Conservation (phyloP, 192 early-diverging fungal species). For the Allomyces arbusculus region DNA sequence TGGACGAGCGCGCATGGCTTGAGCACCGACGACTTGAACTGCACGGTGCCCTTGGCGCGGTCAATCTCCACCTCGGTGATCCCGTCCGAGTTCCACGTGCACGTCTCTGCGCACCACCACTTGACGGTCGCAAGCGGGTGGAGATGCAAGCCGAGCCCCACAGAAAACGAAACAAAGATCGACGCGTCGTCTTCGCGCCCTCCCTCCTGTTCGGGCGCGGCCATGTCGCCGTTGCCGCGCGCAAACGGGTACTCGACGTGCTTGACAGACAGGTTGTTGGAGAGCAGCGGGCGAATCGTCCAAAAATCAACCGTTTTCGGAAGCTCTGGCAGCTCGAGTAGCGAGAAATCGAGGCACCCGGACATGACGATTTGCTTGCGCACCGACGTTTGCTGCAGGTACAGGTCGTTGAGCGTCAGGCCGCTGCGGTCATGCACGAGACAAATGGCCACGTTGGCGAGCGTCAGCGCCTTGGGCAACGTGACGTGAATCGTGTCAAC, state of each 20-base stretch:
- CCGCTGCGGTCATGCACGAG: not conserved
- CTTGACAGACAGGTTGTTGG: not conserved
- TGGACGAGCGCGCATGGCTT: not conserved
- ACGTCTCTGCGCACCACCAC: not conserved
- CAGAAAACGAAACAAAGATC: not conserved
- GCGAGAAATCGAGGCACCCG: not conserved
- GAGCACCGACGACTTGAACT: not conserved
- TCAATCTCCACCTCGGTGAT: not conserved
- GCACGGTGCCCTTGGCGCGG: not conserved
- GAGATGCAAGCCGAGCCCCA: not conserved
- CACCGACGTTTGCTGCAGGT: not conserved
- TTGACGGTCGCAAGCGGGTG: not conserved
- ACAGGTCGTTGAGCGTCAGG: not conserved
- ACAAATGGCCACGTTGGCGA: not conserved
- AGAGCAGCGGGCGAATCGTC: not conserved
- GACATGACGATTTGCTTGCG: not conserved
- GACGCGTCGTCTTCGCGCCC: not conserved
- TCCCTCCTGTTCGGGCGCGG: not conserved
- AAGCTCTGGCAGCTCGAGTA: not conserved
- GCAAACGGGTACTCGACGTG: not conserved
- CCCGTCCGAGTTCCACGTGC: not conserved
- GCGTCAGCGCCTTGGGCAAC: not conserved
- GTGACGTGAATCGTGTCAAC: not conserved
- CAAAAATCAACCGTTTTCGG: not conserved
- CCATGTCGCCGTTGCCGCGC: not conserved